Base-by-base conservation (phyloP, 306 rosid species). In the Fragaria ananassa region DNA sequence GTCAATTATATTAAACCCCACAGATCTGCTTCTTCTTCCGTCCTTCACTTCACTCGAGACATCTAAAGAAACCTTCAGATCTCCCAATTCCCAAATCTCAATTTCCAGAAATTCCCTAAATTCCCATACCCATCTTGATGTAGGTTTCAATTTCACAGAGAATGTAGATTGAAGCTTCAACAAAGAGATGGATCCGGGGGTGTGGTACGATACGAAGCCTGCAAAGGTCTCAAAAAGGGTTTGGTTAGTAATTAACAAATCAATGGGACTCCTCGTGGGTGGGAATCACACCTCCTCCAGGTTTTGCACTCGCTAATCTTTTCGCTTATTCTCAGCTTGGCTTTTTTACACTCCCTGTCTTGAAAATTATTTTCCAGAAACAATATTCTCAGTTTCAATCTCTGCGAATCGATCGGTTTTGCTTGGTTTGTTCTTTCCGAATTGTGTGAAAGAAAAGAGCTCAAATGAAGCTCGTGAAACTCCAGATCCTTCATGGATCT, bases 231-330 rank as follows among this genome's bases (percentile, higher is more conserved):
- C 92, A 8, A 85, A 70, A 27, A 81, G 89, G 83, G 95, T 89
- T 27, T 91, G 93, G 95, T 84, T 91, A 86, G 91, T 90, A 72
- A 82, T 92, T 60, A 96, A 91, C 87, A 91, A 81, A 37, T 85
- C 97, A 68, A 88, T 87, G 86, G 96, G 83, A 6, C 81, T 91
- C 94, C 98, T 94, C 93, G 95, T 91, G 96, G 96, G 94, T 91
- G 97, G 96, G 14, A 94, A 90, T 69, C 98, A 91, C 84, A 91
- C 96, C 45, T 88, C 97, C 47, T 90, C 93, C 90, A 91, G 98
- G 89, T 94, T 94, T 87, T 94, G 97, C 71, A 77, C 97, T 87
- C 97, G 97, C 85, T 94, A 91, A 56, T 41, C 64, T 45, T 35
- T 17, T 58, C 49, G 39, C 75, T 41, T 46, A 2, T 47, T 82